Base-by-base conservation (phyloP, 352 stramenopile species). In the Phytophthora podocarpi region DNA sequence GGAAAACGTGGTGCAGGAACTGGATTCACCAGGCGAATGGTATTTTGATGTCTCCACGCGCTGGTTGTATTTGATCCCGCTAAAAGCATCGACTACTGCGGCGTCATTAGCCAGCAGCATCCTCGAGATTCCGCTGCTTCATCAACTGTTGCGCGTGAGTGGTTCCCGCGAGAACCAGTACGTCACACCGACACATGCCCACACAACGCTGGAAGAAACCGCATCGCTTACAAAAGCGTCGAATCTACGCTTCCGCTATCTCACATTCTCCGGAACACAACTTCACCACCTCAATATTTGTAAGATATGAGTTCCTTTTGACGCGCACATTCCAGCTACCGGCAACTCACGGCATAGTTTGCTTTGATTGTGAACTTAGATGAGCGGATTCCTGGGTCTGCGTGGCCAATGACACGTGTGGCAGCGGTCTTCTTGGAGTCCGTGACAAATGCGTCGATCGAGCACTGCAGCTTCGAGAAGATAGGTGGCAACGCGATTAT, bases 401-500 rank as follows among this genome's bases (percentile, higher is more conserved):
- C 35, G 12, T 90, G 82, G 82, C 78, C 82, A 0, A 74, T 90
- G 57, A 71, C 82, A 1, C 76, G 84, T 2, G 49, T 90, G 18
- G 85, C 67, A 2, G 74, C 82, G n/a, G 20, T 91, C 8, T 91
- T 82, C 48, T 53, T 93, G 12, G 82, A 91, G 51, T 90, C 72
- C 0, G 82, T 80, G 24, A 60, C 37, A 2, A 68, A 85, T 32
- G 65, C 81, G 18, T 54, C 64, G 5, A 65, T 93, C 30, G 67
- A 82, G 50, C 67, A 83, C 50, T 91, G 78, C 55, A 82, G 40
- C 4, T 93, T 93, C 35, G 63, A 79, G n/a, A 89, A 84, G 56
- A 78, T 90, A 18, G 76, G 77, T 1, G 85, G 82, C 43, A 91
- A 93, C 37, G 82, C 85, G 12, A 59, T 93, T 35, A 59, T 91